phyloP scores from a whole-genome alignment of 2,329 filamentous ascomycete genomes.

The Xylaria sp. region DNA sequence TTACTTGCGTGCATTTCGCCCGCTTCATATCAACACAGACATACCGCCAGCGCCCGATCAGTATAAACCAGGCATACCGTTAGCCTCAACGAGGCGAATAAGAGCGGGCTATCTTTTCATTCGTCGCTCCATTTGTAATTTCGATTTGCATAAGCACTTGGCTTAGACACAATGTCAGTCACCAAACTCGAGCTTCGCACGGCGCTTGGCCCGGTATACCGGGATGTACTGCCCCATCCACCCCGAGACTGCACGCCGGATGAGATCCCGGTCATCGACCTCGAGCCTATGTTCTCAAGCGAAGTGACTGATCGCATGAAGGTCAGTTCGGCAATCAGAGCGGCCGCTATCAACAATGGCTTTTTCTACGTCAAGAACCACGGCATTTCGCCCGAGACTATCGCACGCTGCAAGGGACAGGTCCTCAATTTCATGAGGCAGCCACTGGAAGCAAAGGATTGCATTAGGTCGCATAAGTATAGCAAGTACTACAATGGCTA shows the following conservation, averaged over 20 bases:
- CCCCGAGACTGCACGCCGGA: constrained; percentile 49
- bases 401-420: constrained; percentile 49
- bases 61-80: background rate
- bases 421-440: constrained; percentile 61
- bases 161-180: constrained; percentile 39
- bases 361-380: constrained; percentile 68
- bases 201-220: constrained; percentile 50
- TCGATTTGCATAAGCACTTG: background rate
- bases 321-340: constrained; percentile 56
- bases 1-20: background rate
- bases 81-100: background rate
- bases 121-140: background rate
- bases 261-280: constrained; percentile 66
- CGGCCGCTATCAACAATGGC: constrained; percentile 61
- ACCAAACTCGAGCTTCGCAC: constrained; percentile 50
- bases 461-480: constrained; percentile 49
- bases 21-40: constrained; percentile 1
- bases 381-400: constrained; percentile 54
- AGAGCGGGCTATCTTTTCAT: background rate
- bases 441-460: constrained; percentile 56
- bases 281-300: constrained; percentile 55
- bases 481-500: constrained; percentile 63
- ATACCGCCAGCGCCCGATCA: background rate
- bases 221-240: constrained; percentile 48
- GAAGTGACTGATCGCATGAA: constrained; percentile 51